Evolutionary conservation across 1,284 basidiomycete genomes (phyloP).

Genomic region (Hypsizygus ulmarius): DNA sequence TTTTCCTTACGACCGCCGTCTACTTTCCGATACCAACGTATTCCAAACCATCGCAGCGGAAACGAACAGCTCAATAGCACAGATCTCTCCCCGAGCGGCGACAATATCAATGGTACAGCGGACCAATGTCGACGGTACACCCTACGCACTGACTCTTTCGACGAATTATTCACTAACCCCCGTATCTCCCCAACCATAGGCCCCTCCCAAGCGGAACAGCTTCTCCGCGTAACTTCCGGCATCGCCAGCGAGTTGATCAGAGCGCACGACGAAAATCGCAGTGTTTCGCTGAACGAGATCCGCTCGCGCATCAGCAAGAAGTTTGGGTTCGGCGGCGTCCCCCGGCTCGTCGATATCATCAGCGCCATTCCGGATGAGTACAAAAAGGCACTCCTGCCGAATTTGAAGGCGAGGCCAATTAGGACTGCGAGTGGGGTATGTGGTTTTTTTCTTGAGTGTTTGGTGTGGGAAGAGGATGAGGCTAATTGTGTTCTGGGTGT

Average conservation of each 20-base stretch:
- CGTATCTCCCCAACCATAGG: slow-evolving; percentile 37
- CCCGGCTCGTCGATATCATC: slow-evolving; percentile 95
- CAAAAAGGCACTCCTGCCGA: slow-evolving; percentile 88
- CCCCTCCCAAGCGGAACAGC: slow-evolving; percentile 85
- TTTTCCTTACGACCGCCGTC: no score
- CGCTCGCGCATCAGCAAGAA: slow-evolving; percentile 90
- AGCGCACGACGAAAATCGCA: slow-evolving; percentile 75
- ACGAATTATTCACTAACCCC: neutral
- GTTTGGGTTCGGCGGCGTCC: slow-evolving; percentile 82
- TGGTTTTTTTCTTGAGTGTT: slow-evolving; percentile 20
- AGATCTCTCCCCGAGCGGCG: neutral
- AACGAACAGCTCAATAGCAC: no score
- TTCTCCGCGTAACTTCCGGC: slow-evolving; percentile 90
- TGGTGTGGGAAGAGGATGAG: neutral
- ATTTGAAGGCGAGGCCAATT: slow-evolving; percentile 91
- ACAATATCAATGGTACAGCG: slow-evolving; percentile 49
- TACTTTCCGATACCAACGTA: no score
- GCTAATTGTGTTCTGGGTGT: neutral
- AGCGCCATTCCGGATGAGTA: slow-evolving; percentile 98
- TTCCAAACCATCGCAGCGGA: no score
- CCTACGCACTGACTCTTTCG: neutral
- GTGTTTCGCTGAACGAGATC: slow-evolving; percentile 86
- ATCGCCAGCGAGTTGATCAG: slow-evolving; percentile 94
- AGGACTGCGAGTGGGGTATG: slow-evolving; percentile 94
- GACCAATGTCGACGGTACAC: slow-evolving; percentile 43